Base-by-base conservation (phyloP, 441 rosid genomes). In the Gossypium aridum region DNA sequence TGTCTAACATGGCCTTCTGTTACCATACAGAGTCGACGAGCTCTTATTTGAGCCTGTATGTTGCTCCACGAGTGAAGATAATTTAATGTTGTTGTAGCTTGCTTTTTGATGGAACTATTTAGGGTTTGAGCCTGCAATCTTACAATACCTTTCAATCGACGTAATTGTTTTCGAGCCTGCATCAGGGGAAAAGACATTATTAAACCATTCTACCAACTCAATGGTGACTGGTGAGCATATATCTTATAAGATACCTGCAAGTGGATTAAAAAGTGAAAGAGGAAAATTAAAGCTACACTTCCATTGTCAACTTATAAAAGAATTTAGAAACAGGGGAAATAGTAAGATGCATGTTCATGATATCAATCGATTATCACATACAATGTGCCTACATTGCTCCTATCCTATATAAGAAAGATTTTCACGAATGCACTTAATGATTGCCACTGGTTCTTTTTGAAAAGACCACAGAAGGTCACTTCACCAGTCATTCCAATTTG, bases 11-110 rank as follows among this genome's bases (percentile, higher is more conserved):
- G 85, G 64, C 92, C 80, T 85, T 95, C 99, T 14, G 84, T 85
- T 55, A 91, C 96, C 99, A 95, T 95, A 77, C 80, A 80, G 45
- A 86, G 81, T 73, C 97, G 86, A 22, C 96, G 96, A 80, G 85
- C 88, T 78, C 82, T 85, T 67, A 95, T 82, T 78, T 92, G 85
- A 4, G 83, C 67, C 80, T 92, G 97, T 74, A 91, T 81, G 63
- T 84, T 85, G 88, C 97, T 89, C 99, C 98, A 94, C 12, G 91
- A 79, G 81, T 94, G 96, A 73, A 94, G 91, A 84, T 88, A 82
- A 73, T 81, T 82, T 78, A 92, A 74, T 39, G 96, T 84, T 26
- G 82, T 80, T 0, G 71, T 70, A 8, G 92, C 90, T 84, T 92
- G 97, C 79, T 81, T 85, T 83, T 87, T 82, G 77, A 84, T 83